Conservation (phyloP, 345 rosid species). For the Moricandia moricandioides region DNA sequence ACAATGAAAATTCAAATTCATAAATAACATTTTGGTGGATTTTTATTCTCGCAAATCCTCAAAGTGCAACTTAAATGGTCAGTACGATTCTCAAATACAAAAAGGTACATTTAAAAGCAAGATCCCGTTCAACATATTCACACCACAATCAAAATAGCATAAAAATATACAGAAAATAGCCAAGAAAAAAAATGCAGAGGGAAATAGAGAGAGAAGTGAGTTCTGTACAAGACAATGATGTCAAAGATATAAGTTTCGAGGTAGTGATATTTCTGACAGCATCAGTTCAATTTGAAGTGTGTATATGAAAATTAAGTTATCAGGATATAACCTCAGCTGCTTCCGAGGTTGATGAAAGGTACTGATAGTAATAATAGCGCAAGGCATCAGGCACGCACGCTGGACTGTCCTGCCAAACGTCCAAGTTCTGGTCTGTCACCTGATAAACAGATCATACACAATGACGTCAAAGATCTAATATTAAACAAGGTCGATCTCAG, state of each 20-base stretch:
- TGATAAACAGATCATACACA: conserved; percentile 35
- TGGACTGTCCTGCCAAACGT: conserved; percentile 80
- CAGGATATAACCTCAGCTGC: conserved; percentile 77
- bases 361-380: conserved; percentile 92
- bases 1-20: conserved; percentile 23
- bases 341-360: conserved; percentile 88
- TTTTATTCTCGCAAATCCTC: not conserved
- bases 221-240: conserved; percentile 2
- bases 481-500: not conserved
- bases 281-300: conserved; percentile 14
- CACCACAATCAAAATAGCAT: conserved; percentile 7
- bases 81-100: conserved; percentile 9
- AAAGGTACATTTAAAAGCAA: not conserved
- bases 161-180: not conserved
- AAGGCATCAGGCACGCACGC: conserved; percentile 90
- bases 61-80: not conserved
- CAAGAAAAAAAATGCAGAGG: not conserved
- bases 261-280: conserved; percentile 10
- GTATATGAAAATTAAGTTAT: conserved; percentile 4
- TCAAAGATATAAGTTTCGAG: conserved; percentile 16
- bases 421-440: conserved; percentile 93
- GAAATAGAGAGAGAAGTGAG: conserved; percentile 4
- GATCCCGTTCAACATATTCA: not conserved
- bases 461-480: not conserved
- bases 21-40: conserved; percentile 1